Conservation (phyloP, 1,284 basidiomycete genomes). For the Irpex rosettiformis region DNA sequence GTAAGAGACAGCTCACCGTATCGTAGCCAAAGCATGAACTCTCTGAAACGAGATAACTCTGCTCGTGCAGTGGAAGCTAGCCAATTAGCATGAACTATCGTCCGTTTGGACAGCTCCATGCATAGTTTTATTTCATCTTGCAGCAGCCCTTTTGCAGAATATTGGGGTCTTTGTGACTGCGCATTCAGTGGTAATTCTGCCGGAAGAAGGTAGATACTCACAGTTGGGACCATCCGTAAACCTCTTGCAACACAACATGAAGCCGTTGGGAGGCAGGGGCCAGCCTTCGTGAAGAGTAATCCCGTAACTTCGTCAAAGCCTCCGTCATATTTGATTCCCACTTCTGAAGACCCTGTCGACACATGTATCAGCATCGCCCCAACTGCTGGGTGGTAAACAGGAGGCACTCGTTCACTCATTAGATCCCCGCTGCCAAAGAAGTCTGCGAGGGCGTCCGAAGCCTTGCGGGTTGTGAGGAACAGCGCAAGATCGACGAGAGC, state of each 20-base stretch:
- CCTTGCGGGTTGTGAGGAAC: slow-evolving; percentile 64
- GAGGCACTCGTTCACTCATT: slow-evolving; percentile 71
- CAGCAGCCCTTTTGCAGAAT: slow-evolving; percentile 47
- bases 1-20: slow-evolving; percentile 47
- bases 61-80: slow-evolving; percentile 59
- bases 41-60: slow-evolving; percentile 67
- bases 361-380: background rate
- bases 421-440: slow-evolving; percentile 74
- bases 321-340: slow-evolving; percentile 75
- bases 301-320: slow-evolving; percentile 65
- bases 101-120: slow-evolving; percentile 48
- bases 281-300: slow-evolving; percentile 65
- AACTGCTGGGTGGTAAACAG: background rate
- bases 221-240: slow-evolving; percentile 73
- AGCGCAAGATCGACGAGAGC: slow-evolving; percentile 69
- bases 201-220: slow-evolving; percentile 52
- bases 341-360: slow-evolving; percentile 61
- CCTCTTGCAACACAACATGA: slow-evolving; percentile 69
- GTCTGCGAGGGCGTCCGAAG: slow-evolving; percentile 64
- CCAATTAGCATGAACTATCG: slow-evolving; percentile 64
- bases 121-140: slow-evolving; percentile 46
- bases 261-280: slow-evolving; percentile 73
- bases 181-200: slow-evolving; percentile 67
- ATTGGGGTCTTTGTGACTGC: slow-evolving; percentile 24
- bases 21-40: slow-evolving; percentile 76